Percentiles rank a stretch among this genome's conserved stretches.
Evolutionary conservation across 768 basidiomycete genomes (phyloP).

Genomic region (Trametopsis cervina): DNA sequence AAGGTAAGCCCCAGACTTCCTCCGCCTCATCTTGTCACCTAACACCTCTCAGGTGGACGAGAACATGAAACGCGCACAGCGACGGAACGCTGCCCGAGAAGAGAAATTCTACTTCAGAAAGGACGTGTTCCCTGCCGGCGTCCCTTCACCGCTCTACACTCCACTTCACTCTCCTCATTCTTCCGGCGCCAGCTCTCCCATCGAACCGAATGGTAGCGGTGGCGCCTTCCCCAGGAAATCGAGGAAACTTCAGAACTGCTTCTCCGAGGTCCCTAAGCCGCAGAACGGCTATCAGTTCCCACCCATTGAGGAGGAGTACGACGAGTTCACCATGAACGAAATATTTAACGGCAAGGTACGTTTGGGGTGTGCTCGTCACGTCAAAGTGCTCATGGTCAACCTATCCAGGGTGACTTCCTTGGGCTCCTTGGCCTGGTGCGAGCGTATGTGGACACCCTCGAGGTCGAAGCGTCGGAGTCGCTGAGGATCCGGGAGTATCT

Average conservation of each 20-base stretch:
- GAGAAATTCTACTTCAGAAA: constrained; percentile 89
- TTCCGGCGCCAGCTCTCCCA: constrained; percentile 17
- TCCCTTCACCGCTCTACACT: constrained; percentile 25
- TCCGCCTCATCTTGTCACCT: too few species aligned
- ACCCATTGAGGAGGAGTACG: constrained; percentile 76
- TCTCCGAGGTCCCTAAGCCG: constrained; percentile 49
- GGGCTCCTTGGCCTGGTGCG: constrained; percentile 78
- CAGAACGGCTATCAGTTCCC: constrained; percentile 34
- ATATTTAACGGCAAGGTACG: constrained; percentile 90
- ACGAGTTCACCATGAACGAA: constrained; percentile 87
- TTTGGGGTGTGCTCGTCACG: neutral
- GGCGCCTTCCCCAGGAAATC: constrained; percentile 36
- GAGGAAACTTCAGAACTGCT: constrained; percentile 67
- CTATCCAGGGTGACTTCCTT: constrained; percentile 58
- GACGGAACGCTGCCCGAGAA: constrained; percentile 65
- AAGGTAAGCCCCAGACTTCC: constrained; percentile 65
- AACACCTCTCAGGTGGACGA: constrained; percentile 70
- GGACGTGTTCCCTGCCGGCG: constrained; percentile 56
- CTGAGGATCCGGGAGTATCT: constrained; percentile 69
- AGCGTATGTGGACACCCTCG: constrained; percentile 81
- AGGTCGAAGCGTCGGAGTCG: constrained; percentile 56
- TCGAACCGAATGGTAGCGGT: constrained; percentile 17
- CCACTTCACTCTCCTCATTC: constrained; percentile 25
- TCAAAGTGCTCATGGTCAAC: constrained; percentile 7
- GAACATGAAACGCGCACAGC: constrained; percentile 91